Evolutionary conservation across 768 basidiomycete genomes (phyloP).

Genomic region (Termitomyces sp.): DNA sequence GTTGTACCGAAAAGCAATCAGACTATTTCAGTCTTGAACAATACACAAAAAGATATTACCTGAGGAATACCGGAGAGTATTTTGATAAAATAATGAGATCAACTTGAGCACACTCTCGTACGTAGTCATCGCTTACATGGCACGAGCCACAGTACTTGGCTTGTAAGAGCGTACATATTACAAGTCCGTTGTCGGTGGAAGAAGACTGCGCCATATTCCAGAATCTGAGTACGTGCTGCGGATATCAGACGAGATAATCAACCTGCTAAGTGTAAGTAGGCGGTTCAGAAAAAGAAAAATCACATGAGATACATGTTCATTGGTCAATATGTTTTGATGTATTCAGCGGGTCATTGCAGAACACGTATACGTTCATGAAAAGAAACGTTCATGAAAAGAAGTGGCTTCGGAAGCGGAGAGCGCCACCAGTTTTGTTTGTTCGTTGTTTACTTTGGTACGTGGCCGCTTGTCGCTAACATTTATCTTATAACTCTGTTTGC

Average conservation of each 20-base stretch:
- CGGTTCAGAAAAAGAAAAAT: background rate
- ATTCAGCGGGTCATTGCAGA: background rate
- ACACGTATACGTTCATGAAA: background rate
- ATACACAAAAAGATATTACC: background rate
- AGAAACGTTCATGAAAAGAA: background rate
- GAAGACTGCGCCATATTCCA: background rate
- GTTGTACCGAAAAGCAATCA: background rate
- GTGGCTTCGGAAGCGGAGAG: constrained; percentile 1
- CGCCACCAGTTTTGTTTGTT: constrained; percentile 23
- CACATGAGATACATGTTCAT: background rate
- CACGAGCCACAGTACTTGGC: background rate
- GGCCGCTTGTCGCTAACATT: constrained; percentile 19
- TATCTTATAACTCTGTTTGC: constrained; percentile 14
- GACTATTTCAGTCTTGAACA: background rate
- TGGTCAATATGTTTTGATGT: background rate
- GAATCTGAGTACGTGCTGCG: background rate
- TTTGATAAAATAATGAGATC: background rate
- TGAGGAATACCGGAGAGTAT: background rate
- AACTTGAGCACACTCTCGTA: background rate
- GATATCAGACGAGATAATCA: background rate
- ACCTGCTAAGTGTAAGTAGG: background rate
- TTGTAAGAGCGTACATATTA: background rate
- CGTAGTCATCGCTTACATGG: no score
- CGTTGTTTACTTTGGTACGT: constrained; percentile 27
- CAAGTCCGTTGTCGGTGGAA: background rate